phyloP scores from a whole-genome alignment of 2,329 filamentous ascomycete species.

The Cordyceps pruinosa region DNA sequence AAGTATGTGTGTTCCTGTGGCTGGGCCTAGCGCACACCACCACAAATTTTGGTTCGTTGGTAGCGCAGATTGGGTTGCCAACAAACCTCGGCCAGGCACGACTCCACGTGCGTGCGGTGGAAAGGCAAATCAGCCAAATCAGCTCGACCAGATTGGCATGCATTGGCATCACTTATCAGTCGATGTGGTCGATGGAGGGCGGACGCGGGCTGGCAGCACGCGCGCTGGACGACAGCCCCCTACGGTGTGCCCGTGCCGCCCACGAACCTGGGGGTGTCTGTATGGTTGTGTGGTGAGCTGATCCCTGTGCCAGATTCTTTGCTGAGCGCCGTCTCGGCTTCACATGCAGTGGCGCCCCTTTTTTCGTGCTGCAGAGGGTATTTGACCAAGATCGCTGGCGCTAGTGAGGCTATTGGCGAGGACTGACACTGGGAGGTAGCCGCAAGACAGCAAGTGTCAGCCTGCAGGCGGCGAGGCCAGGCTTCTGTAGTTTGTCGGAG shows the following conservation, averaged over 20 bases:
- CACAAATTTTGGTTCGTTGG: background rate
- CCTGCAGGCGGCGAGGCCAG: background rate
- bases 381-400: background rate
- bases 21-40: constrained; percentile 4
- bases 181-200: too few species aligned
- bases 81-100: constrained; percentile 2
- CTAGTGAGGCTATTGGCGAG: background rate
- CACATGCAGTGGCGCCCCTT: constrained; percentile 2
- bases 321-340: constrained; percentile 9
- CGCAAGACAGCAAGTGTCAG: background rate
- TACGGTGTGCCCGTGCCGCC: background rate
- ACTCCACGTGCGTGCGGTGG: constrained; percentile 4
- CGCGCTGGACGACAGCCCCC: background rate
- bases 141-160: background rate
- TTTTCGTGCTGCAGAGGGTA: background rate
- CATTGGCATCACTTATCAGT: background rate
- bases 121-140: too few species aligned
- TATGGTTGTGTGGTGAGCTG: background rate
- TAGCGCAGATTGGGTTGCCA: background rate
- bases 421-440: background rate
- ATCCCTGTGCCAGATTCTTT: background rate
- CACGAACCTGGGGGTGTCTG: background rate
- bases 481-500: background rate
- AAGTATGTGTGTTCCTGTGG: constrained; percentile 2
- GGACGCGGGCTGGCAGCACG: background rate